These are phyloP conservation scores for Harringtonia lauricola DNA, from an alignment of 2,329 filamentous ascomycete species.

Conservation along the genomic window DNA sequence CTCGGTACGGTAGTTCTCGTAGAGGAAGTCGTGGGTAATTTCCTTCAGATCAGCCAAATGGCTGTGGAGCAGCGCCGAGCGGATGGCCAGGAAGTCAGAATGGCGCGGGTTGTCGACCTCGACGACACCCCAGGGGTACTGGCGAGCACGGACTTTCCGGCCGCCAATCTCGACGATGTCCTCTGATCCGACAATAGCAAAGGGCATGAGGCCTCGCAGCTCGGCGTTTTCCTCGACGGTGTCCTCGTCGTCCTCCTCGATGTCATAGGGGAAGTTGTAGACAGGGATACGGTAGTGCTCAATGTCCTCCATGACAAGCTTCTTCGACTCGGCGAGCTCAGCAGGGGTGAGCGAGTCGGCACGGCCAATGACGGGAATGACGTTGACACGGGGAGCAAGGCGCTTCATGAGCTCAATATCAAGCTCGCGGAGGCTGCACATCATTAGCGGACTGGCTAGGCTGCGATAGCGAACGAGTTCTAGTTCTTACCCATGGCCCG, in stretches of 20 bases:
- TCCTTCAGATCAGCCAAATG: slow-evolving; percentile 98
- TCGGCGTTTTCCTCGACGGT: slow-evolving; percentile 99
- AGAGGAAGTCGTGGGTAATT: slow-evolving; percentile 98
- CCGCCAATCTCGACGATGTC: slow-evolving; percentile 90
- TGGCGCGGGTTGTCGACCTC: slow-evolving; percentile 99
- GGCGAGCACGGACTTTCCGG: slow-evolving; percentile 82
- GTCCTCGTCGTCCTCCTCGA: slow-evolving; percentile 98
- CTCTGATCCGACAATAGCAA: slow-evolving; percentile 96
- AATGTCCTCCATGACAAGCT: slow-evolving; percentile 99
- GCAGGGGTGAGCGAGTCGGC: slow-evolving; percentile 93
- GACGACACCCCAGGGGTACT: slow-evolving; percentile 98
- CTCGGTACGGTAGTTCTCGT: slow-evolving; percentile 99
- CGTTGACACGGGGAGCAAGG: slow-evolving; percentile 93
- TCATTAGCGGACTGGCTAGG: too few species aligned
- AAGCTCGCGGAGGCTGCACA: slow-evolving; percentile 77
- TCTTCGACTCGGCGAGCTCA: slow-evolving; percentile 97
- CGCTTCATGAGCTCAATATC: slow-evolving; percentile 99
- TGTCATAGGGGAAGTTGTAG: slow-evolving; percentile 99
- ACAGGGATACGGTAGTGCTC: slow-evolving; percentile 99
- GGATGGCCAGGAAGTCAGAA: slow-evolving; percentile 95
- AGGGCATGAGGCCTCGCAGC: slow-evolving; percentile 93
- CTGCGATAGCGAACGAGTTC: too few species aligned
- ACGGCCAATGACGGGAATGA: slow-evolving; percentile 97
- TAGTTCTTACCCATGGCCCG: slow-evolving; percentile 85
- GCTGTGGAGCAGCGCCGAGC: slow-evolving; percentile 92